Evolutionary conservation across 257 asterid species (phyloP), one percentile per base, ranked within the genome.

Genomic region (Forsythia viridissima): DNA sequence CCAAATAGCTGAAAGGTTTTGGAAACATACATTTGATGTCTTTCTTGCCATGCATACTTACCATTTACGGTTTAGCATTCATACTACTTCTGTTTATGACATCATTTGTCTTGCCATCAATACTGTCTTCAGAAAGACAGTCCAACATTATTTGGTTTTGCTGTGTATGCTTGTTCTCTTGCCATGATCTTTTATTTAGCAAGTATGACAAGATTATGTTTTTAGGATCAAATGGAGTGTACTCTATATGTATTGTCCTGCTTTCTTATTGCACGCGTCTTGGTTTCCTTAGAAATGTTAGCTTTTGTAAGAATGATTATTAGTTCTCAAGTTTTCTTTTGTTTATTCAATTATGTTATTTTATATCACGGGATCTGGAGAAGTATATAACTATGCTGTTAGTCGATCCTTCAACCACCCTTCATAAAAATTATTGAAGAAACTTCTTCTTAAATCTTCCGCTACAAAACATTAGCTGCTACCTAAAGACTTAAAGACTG

Each of bases 141-240:
- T 20, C 57, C 48, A 24, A 80, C 76, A 81, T 61, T 73, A 72
- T 69, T 74, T 69, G 55, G 70, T 63, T 24, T 63, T 30, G 18
- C 15, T 3, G 0, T 63, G 40, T 11, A 63, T 55, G 65, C 65
- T 55, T 55, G 16, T 63, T 21, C 16, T 63, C 11, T 59, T 20
- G 67, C 15, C 34, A n/a, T 59, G 34, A 59, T 59, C 24, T 18
- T 59, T 20, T 59, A 59, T 59, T 34, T 9, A 7, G 34, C 36
- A 59, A 63, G 70, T 21, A 10, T 30, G 70, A 61, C 38, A 6
- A 10, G 40, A 63, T 63, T 63, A 24, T 63, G 38, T 63, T 63
- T 63, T 18, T 30, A 63, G 70, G 18, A 24, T 59, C 40, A 63
- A 63, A 63, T 11, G 39, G 70, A 16, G 24, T 61, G 70, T 4